phyloP scores from a whole-genome alignment of 2,329 filamentous ascomycete genomes.

The Samsoniella hepiali region DNA sequence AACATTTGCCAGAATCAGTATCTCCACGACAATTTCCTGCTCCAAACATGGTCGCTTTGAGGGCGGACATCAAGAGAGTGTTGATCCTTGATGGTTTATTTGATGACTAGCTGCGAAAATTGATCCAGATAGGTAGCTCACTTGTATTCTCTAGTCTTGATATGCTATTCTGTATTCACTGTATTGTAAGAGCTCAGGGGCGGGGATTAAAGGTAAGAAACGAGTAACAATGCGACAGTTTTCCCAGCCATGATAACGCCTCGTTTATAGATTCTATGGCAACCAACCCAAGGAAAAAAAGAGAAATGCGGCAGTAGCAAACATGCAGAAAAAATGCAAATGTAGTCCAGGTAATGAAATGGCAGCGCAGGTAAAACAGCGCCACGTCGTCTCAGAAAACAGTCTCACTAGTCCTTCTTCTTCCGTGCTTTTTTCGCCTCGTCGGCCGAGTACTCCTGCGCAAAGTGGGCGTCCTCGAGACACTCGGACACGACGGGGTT shows the following conservation, averaged over 20 bases:
- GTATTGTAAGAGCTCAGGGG: not conserved
- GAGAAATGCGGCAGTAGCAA: not conserved
- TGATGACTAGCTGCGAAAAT: too few species aligned
- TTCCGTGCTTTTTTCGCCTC: conserved; percentile 14
- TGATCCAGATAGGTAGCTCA: not conserved
- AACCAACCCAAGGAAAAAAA: not conserved
- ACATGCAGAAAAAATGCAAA: not conserved
- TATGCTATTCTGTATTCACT: conserved; percentile 1
- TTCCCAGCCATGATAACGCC: conserved; percentile 11
- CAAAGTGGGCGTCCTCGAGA: conserved; percentile 36
- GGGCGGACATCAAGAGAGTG: too few species aligned
- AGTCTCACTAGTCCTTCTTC: conserved; percentile 4
- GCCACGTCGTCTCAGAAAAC: not conserved
- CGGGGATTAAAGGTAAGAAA: not conserved
- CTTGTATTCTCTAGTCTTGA: conserved; percentile 3
- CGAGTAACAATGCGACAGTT: not conserved
- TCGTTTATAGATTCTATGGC: conserved; percentile 9
- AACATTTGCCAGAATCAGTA: too few species aligned
- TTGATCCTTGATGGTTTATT: too few species aligned
- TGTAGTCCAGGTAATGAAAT: not conserved
- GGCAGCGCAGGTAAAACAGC: not conserved
- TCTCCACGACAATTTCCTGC: too few species aligned
- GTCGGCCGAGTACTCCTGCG: conserved; percentile 17
- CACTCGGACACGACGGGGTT: conserved; percentile 39
- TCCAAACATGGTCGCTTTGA: too few species aligned